Evolutionary conservation across 2,329 filamentous ascomycete species (phyloP).

Genomic region (Ophidiomyces ophidiicola): DNA sequence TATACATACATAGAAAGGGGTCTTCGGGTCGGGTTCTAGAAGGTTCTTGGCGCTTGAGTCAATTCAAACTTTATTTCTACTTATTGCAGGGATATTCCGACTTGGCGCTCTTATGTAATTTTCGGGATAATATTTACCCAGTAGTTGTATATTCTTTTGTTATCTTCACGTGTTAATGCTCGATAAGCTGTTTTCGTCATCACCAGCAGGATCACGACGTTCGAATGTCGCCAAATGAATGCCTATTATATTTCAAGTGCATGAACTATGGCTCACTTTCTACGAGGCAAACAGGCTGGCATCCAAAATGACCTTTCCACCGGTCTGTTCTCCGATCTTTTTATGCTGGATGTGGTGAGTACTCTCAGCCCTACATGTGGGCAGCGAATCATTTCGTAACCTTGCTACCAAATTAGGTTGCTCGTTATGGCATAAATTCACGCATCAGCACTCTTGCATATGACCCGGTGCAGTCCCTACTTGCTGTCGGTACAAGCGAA

Average conservation of each 20-base stretch:
- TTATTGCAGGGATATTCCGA: too few species aligned
- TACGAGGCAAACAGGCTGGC: slow-evolving; percentile 85
- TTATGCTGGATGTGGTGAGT: slow-evolving; percentile 66
- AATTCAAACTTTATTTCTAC: too few species aligned
- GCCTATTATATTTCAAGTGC: not conserved
- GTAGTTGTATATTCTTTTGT: too few species aligned
- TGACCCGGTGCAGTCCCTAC: slow-evolving; percentile 83
- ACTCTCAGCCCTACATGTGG: slow-evolving; percentile 15
- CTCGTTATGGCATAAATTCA: slow-evolving; percentile 70
- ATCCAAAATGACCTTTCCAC: slow-evolving; percentile 83
- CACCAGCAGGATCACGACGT: not conserved
- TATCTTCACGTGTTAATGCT: slow-evolving; percentile 4
- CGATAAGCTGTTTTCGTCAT: slow-evolving; percentile 1
- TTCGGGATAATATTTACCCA: too few species aligned
- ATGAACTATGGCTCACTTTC: slow-evolving; percentile 62
- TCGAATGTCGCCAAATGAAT: not conserved
- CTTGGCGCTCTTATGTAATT: too few species aligned
- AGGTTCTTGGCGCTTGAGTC: too few species aligned
- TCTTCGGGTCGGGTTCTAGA: too few species aligned
- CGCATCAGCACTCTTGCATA: slow-evolving; percentile 69
- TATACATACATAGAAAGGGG: too few species aligned
- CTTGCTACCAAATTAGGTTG: slow-evolving; percentile 35
- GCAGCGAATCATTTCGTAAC: not conserved
- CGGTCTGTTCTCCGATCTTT: slow-evolving; percentile 63
- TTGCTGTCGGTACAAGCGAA: slow-evolving; percentile 83